These are phyloP conservation scores for Rheum nobile DNA, from an alignment of 148 eudicot species.

Conservation along the genomic window DNA sequence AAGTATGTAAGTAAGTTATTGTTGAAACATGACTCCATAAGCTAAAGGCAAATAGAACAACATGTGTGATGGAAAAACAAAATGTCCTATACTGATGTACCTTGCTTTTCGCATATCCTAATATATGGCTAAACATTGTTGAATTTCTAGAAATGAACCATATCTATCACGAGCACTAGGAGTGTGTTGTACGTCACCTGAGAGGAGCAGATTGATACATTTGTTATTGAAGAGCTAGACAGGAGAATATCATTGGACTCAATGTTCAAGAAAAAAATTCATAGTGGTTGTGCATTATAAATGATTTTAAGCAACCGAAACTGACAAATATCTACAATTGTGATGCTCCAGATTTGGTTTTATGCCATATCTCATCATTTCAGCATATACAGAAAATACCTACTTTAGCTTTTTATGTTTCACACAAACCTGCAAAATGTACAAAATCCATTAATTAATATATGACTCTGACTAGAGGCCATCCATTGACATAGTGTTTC, in stretches of 20 bases:
- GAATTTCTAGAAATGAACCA: constrained; percentile 78
- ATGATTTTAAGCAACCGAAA: background rate
- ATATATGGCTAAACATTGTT: constrained; percentile 78
- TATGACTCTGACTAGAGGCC: background rate
- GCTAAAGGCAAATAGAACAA: too few species aligned
- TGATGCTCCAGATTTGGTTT: constrained; percentile 70
- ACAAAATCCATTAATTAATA: constrained; percentile 7
- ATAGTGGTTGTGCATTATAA: background rate
- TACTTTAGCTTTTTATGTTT: constrained; percentile 35
- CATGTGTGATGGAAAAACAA: background rate
- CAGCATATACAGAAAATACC: constrained; percentile 71
- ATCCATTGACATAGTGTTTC: background rate
- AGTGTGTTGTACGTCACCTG: constrained; percentile 90
- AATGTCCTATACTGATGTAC: constrained; percentile 16
- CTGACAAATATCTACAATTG: background rate
- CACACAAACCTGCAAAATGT: constrained; percentile 55
- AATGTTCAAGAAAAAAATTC: background rate
- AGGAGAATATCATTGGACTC: background rate
- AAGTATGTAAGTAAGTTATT: too few species aligned
- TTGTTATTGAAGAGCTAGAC: too few species aligned
- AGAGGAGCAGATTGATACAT: constrained; percentile 9
- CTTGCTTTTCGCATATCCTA: constrained; percentile 94
- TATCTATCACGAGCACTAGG: constrained; percentile 65
- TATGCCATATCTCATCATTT: constrained; percentile 67
- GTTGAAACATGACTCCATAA: too few species aligned